Conservation (phyloP, 2,329 filamentous ascomycete genomes). For the Alternaria burnsii region DNA sequence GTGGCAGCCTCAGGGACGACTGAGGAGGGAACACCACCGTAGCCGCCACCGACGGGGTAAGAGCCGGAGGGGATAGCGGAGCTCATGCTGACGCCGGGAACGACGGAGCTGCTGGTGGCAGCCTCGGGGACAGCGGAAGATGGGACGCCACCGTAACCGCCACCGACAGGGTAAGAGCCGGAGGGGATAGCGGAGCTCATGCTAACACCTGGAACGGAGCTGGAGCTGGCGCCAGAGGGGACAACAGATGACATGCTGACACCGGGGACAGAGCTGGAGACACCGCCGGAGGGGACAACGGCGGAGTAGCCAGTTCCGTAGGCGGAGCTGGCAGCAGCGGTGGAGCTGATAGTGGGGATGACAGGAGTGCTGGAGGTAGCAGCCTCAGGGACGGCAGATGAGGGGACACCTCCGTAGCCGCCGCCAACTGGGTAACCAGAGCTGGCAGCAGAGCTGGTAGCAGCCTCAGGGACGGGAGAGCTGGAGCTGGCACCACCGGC, state of each 20-base stretch:
- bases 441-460: conserved; percentile 1
- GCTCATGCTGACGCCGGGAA: conserved; percentile 24
- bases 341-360: neutral
- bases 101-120: conserved; percentile 3
- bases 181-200: conserved; percentile 39
- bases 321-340: conserved; percentile 8
- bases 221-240: conserved; percentile 7
- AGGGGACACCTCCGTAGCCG: conserved; percentile 8
- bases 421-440: conserved; percentile 11
- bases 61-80: conserved; percentile 33
- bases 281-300: neutral
- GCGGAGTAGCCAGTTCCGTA: conserved; percentile 11
- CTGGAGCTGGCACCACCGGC: conserved; percentile 1
- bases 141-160: neutral
- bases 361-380: conserved; percentile 3
- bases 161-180: conserved; percentile 2
- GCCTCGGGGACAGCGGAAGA: conserved; percentile 9
- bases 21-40: neutral
- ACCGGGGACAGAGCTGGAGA: conserved; percentile 17
- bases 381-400: neutral
- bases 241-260: neutral
- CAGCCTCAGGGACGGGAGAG: neutral
- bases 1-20: conserved; percentile 11
- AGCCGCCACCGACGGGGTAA: conserved; percentile 6
- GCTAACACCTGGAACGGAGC: conserved; percentile 8